phyloP scores from a whole-genome alignment of 371 early-diverging fungal genomes.

The Funneliformis caledonium region DNA sequence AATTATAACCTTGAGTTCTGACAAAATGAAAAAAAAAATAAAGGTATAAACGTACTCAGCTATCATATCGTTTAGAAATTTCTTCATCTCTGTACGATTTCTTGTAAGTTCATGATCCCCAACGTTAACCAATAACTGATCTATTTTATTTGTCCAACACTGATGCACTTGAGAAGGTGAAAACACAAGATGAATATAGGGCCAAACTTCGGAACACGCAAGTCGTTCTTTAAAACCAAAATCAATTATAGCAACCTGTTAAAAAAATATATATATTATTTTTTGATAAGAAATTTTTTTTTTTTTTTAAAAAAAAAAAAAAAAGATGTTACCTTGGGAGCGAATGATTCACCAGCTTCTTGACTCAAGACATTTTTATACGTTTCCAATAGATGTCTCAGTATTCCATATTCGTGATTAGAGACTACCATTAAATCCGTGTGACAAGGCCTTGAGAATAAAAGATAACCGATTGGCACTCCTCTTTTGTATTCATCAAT shows the following conservation, averaged over 20 bases:
- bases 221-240: conserved; percentile 1
- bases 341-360: not conserved
- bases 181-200: not conserved
- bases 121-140: not conserved
- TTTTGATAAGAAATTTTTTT: not conserved
- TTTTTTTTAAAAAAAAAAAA: not conserved
- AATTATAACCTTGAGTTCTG: not conserved
- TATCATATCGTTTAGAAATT: not conserved
- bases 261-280: not conserved
- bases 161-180: not conserved
- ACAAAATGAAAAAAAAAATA: not conserved
- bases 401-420: conserved; percentile 15
- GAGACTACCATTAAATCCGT: not conserved
- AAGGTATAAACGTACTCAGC: not conserved
- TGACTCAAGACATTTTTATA: conserved; percentile 9
- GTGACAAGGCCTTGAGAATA: not conserved
- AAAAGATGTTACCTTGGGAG: not conserved
- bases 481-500: conserved; percentile 9
- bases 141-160: conserved; percentile 6
- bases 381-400: not conserved
- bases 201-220: not conserved
- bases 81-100: not conserved
- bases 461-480: conserved; percentile 2
- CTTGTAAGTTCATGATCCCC: not conserved
- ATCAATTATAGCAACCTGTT: conserved; percentile 8